Conservation (phyloP, 2,329 filamentous ascomycete species). For the Fusarium secorum region DNA sequence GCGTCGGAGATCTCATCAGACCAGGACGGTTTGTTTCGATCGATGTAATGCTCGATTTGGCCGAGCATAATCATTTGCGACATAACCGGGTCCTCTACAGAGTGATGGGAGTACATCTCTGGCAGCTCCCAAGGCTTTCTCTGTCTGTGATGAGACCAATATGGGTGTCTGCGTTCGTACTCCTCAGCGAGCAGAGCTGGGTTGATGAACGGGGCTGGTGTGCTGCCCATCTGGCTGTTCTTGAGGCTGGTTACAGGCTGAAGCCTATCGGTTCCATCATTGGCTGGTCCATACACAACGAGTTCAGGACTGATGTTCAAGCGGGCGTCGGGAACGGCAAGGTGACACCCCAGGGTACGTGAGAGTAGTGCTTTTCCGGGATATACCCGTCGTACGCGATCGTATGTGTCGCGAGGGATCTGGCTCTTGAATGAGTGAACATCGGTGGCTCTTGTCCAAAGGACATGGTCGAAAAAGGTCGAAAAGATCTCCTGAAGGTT, state of each 20-base stretch:
- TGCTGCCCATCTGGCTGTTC: background rate
- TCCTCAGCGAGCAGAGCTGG: background rate
- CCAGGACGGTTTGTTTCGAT: background rate
- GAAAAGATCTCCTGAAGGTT: background rate
- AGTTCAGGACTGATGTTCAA: background rate
- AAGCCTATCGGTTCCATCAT: background rate
- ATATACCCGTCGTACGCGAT: background rate
- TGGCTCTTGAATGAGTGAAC: background rate
- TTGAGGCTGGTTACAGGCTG: background rate
- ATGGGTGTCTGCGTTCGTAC: background rate
- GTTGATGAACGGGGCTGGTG: background rate
- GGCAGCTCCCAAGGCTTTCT: background rate
- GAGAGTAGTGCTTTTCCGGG: background rate
- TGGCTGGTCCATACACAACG: background rate
- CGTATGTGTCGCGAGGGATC: background rate
- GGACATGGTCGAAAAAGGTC: background rate
- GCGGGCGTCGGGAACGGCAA: background rate
- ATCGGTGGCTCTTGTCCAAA: background rate
- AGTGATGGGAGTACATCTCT: background rate
- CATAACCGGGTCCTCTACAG: background rate
- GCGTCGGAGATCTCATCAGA: background rate
- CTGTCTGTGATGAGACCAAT: background rate
- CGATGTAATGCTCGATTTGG: background rate
- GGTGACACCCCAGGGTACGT: background rate
- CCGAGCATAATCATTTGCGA: background rate